These are phyloP conservation scores for Rasamsonia emersonii DNA, from an alignment of 2,329 filamentous ascomycete species.

Conservation along the genomic window DNA sequence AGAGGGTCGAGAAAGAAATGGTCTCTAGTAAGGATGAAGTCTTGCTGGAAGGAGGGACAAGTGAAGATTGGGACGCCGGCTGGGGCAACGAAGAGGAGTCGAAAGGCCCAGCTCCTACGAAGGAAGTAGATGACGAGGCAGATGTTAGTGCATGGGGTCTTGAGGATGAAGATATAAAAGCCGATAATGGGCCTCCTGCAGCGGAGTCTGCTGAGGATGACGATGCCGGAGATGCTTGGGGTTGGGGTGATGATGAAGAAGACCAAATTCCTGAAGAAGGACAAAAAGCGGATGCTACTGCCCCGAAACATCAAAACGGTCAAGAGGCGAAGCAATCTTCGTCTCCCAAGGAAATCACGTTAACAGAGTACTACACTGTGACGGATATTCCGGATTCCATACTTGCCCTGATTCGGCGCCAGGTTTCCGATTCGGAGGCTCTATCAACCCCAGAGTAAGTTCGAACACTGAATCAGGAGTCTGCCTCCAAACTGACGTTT, in stretches of 20 bases:
- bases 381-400: slow-evolving; percentile 80
- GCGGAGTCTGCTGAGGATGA: slow-evolving; percentile 20
- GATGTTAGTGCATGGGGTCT: slow-evolving; percentile 45
- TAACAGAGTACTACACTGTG: slow-evolving; percentile 80
- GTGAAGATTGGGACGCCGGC: slow-evolving; percentile 63
- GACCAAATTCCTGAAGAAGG: slow-evolving; percentile 26
- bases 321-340: slow-evolving; percentile 10
- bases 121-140: slow-evolving; percentile 28
- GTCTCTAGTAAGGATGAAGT: slow-evolving; percentile 62
- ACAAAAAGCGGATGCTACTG: slow-evolving; percentile 12
- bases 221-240: slow-evolving; percentile 61
- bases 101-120: slow-evolving; percentile 17
- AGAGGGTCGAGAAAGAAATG: slow-evolving; percentile 76
- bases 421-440: slow-evolving; percentile 33
- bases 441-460: slow-evolving; percentile 31
- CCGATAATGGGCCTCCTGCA: slow-evolving; percentile 11
- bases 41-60: slow-evolving; percentile 47
- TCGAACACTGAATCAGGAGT: neutral
- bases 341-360: slow-evolving; percentile 55
- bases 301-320: slow-evolving; percentile 15
- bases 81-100: slow-evolving; percentile 67
- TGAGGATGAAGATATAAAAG: slow-evolving; percentile 32
- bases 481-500: slow-evolving; percentile 18
- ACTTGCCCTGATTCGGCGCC: slow-evolving; percentile 31
- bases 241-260: slow-evolving; percentile 65